Conservation (phyloP, 306 rosid species). For the Mimosa pudica region DNA sequence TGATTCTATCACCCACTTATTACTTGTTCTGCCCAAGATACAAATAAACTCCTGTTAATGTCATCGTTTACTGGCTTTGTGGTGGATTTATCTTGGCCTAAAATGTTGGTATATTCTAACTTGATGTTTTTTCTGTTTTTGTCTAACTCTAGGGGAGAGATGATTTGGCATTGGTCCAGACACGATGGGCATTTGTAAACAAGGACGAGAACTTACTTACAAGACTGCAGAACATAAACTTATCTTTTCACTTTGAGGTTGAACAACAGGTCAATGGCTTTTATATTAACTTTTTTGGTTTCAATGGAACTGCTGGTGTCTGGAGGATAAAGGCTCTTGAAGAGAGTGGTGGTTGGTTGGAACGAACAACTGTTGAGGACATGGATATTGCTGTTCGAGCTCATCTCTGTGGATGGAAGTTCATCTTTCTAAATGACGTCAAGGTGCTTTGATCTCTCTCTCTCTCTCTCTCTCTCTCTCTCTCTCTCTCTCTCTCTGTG, state of each 20-base stretch:
- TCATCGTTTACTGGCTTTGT: too few species aligned
- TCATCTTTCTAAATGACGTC: conserved; percentile 88
- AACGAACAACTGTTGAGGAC: conserved; percentile 96
- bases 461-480: conserved; percentile 29
- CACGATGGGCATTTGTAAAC: conserved; percentile 98
- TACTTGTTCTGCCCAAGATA: not conserved
- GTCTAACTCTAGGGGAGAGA: conserved; percentile 71
- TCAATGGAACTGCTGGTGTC: conserved; percentile 97
- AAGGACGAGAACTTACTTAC: conserved; percentile 98
- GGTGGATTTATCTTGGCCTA: not conserved
- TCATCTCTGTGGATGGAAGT: conserved; percentile 98
- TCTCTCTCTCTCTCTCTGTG: conserved; percentile 14
- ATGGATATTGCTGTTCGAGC: conserved; percentile 99
- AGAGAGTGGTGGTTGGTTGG: conserved; percentile 99
- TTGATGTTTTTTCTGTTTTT: conserved; percentile 3
- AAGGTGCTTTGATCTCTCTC: conserved; percentile 54
- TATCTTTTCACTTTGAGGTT: conserved; percentile 96
- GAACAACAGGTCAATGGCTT: conserved; percentile 96
- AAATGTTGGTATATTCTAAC: conserved; percentile 7
- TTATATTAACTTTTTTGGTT: conserved; percentile 91
- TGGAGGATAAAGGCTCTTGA: conserved; percentile 97
- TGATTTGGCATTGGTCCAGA: conserved; percentile 91
- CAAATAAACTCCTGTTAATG: too few species aligned
- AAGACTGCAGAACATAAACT: conserved; percentile 88
- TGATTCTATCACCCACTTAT: not conserved